Evolutionary conservation across 345 rosid genomes (phyloP).

Genomic region (Gynandropsis gynandra): DNA sequence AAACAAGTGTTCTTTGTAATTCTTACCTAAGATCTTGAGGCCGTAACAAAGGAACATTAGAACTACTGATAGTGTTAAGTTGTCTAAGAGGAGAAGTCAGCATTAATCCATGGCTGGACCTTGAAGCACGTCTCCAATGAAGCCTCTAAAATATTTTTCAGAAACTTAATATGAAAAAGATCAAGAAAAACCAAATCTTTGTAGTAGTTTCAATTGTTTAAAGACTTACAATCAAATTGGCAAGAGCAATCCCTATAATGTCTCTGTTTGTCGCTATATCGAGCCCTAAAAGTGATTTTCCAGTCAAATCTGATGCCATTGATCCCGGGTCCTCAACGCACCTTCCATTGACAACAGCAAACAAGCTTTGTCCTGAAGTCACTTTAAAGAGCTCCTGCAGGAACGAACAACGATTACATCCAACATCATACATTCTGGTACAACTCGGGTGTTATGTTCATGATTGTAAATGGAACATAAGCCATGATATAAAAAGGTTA

Average conservation of each 20-base stretch:
- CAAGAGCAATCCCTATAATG: slow-evolving; percentile 86
- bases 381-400: slow-evolving; percentile 72
- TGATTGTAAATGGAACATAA: too few relatives aligned
- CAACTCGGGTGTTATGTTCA: neutral
- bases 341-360: slow-evolving; percentile 71
- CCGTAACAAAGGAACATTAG: slow-evolving; percentile 49
- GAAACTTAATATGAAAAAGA: neutral
- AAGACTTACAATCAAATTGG: slow-evolving; percentile 79
- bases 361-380: slow-evolving; percentile 77
- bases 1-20: neutral
- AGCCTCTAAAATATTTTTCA: slow-evolving; percentile 54
- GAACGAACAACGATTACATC: neutral
- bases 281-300: slow-evolving; percentile 66
- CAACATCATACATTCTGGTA: neutral
- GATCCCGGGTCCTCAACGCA: slow-evolving; percentile 86
- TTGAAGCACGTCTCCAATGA: slow-evolving; percentile 88
- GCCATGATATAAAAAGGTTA: slow-evolving; percentile 21
- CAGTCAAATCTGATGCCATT: slow-evolving; percentile 84
- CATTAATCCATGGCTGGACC: slow-evolving; percentile 72
- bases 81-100: slow-evolving; percentile 80
- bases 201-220: slow-evolving; percentile 11
- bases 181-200: neutral
- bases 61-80: slow-evolving; percentile 33
- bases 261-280: slow-evolving; percentile 79
- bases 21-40: slow-evolving; percentile 84